Evolutionary conservation across 192 early-diverging fungal species (phyloP), one percentile per base, ranked within the genome.

Genomic region (Coemansia sp.): DNA sequence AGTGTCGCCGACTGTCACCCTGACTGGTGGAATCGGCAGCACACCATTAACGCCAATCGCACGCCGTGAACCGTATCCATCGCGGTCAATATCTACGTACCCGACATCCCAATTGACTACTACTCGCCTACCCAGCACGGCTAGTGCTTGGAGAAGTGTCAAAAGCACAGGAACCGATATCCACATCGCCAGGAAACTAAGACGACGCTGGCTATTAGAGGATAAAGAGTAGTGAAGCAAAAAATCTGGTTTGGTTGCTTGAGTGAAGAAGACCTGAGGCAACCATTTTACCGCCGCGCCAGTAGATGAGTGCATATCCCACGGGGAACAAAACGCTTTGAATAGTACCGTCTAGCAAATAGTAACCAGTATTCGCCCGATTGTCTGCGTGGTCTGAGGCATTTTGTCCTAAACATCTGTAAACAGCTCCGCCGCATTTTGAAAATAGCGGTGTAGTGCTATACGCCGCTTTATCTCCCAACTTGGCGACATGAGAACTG

Each of bases 1-100:
- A 0, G 65, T 70, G 22, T 83, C 81, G n/a, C 76, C 73, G 0
- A 49, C 42, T 0, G 61, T 70, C 8, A 61, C 18, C 2, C 44
- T 49, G 20, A 73, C 55, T 0, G 63, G 74, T 0, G 87, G 88
- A 63, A 88, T 87, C 43, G 90, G 90, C 52, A 79, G 86, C 66
- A 67, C 43, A 0, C 87, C 87, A 68, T 92, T 92, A 51, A 85
- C 89, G 62, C 88, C 89, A 55, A 89, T 86, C 0, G 88, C 90
- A 34, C 80, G 87, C 20, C 88, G 86, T 47, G 79, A 79, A 46
- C 65, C 78, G 11, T 88, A 66, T 61, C 88, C 89, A 76, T 92
- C 90, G 31, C 89, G 88, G 66, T 88, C 90, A 42, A 85, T 88
- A 12, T 52, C 79, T 9, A 87, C 76, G 52, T 92, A 91, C 18